Evolutionary conservation across 1,139 yeast genomes (phyloP).

Genomic region (Blastobotrys apis): DNA sequence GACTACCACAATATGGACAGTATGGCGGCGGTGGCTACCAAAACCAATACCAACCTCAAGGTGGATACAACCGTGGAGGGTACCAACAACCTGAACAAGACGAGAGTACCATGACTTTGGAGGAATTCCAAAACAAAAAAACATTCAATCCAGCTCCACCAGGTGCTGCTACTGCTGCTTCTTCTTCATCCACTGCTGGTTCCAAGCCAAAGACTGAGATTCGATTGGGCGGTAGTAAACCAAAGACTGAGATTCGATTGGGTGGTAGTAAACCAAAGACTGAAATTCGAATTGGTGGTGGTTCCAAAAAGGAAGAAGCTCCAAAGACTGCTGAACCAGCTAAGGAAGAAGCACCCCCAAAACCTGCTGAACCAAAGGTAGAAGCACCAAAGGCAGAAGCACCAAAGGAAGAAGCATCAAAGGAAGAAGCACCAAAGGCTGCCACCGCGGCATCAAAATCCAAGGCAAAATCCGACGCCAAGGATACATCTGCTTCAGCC

Average conservation of each 20-base stretch:
- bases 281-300: slow-evolving; percentile 14
- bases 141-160: slow-evolving; percentile 31
- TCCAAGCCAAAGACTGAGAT: slow-evolving; percentile 15
- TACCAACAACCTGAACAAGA: slow-evolving; percentile 30
- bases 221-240: slow-evolving; percentile 11
- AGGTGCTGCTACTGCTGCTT: slow-evolving; percentile 30
- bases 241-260: slow-evolving; percentile 17
- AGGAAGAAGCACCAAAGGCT: slow-evolving; percentile 14
- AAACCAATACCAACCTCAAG: slow-evolving; percentile 34
- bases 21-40: slow-evolving; percentile 32
- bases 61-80: slow-evolving; percentile 32
- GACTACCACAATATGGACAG: slow-evolving; percentile 26
- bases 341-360: slow-evolving; percentile 34
- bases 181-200: neutral
- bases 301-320: slow-evolving; percentile 8
- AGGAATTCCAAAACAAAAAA: slow-evolving; percentile 74
- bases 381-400: slow-evolving; percentile 17
- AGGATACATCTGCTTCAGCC: slow-evolving; percentile 16
- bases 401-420: slow-evolving; percentile 20
- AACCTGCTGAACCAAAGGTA: slow-evolving; percentile 24
- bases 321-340: slow-evolving; percentile 34
- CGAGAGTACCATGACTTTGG: slow-evolving; percentile 67
- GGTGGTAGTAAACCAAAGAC: slow-evolving; percentile 23
- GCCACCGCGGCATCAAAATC: slow-evolving; percentile 17
- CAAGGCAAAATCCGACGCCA: slow-evolving; percentile 27